A percentile compares a stretch with the other conserved stretches of the same genome.
Conservation (phyloP, 1,139 yeast genomes). For the Blastobotrys ciferrii region DNA sequence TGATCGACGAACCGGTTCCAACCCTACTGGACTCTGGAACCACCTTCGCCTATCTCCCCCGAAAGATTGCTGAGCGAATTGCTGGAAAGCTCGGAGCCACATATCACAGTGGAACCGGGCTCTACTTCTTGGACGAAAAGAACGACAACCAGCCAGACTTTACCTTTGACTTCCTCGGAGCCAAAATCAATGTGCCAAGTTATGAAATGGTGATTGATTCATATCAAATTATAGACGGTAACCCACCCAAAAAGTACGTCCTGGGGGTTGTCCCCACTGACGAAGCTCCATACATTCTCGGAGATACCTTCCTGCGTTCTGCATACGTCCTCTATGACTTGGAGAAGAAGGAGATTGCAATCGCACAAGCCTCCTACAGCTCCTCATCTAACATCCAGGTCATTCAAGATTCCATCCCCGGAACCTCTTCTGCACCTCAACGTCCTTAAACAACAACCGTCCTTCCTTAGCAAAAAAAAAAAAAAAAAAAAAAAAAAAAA, state of each 20-base stretch:
- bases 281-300: conserved; percentile 43
- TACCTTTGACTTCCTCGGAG: conserved; percentile 31
- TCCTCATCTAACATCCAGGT: conserved; percentile 24
- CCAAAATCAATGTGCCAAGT: conserved; percentile 28
- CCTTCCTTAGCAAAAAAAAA: too few species aligned
- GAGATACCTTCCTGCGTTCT: conserved; percentile 72
- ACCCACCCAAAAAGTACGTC: conserved; percentile 22
- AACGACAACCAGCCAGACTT: conserved; percentile 24
- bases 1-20: conserved; percentile 5
- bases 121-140: conserved; percentile 25
- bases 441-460: neutral
- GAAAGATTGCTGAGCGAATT: conserved; percentile 25
- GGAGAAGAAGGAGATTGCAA: conserved; percentile 58
- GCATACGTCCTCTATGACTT: conserved; percentile 80
- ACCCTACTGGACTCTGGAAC: conserved; percentile 64
- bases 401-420: conserved; percentile 14
- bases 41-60: conserved; percentile 58
- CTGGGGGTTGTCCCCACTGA: conserved; percentile 31
- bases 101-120: conserved; percentile 22
- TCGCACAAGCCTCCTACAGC: conserved; percentile 56
- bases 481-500: too few species aligned
- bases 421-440: conserved; percentile 13
- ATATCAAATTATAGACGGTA: conserved; percentile 24
- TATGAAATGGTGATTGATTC: conserved; percentile 30
- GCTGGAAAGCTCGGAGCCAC: conserved; percentile 27